Evolutionary conservation across 371 early-diverging fungal species (phyloP).

Genomic region (Mortierella sp.): DNA sequence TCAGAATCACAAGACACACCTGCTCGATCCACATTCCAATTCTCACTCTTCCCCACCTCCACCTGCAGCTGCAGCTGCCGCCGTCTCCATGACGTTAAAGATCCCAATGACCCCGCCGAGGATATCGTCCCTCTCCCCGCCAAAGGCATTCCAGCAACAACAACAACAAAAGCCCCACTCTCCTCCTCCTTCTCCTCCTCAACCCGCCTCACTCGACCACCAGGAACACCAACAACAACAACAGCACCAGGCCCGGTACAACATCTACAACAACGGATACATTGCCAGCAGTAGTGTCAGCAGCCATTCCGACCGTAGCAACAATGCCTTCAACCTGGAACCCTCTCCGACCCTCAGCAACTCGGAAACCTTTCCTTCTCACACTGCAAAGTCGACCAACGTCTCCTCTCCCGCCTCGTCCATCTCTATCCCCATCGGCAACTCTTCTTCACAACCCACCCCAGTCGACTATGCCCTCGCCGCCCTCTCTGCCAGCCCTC

Average conservation of each 20-base stretch:
- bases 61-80: conserved; percentile 18
- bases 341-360: conserved; percentile 47
- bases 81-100: not conserved
- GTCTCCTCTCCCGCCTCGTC: conserved; percentile 41
- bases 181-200: conserved; percentile 27
- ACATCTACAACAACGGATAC: conserved; percentile 16
- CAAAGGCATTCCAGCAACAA: conserved; percentile 12
- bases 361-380: conserved; percentile 28
- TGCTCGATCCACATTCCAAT: conserved; percentile 9
- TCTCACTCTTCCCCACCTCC: conserved; percentile 6
- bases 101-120: conserved; percentile 44
- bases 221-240: not conserved
- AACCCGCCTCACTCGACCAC: conserved; percentile 5
- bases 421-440: conserved; percentile 16
- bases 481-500: conserved; percentile 24
- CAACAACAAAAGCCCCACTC: conserved; percentile 24
- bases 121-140: conserved; percentile 38
- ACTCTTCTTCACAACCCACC: conserved; percentile 7
- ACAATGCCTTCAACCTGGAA: conserved; percentile 18
- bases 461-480: conserved; percentile 31
- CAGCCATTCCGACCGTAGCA: not conserved
- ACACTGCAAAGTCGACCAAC: conserved; percentile 23
- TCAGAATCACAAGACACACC: conserved; percentile 14
- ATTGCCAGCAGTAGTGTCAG: conserved; percentile 15
- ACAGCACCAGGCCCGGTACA: not conserved